Conservation (phyloP, 2,329 filamentous ascomycete species). For the Passalora sequoiae region DNA sequence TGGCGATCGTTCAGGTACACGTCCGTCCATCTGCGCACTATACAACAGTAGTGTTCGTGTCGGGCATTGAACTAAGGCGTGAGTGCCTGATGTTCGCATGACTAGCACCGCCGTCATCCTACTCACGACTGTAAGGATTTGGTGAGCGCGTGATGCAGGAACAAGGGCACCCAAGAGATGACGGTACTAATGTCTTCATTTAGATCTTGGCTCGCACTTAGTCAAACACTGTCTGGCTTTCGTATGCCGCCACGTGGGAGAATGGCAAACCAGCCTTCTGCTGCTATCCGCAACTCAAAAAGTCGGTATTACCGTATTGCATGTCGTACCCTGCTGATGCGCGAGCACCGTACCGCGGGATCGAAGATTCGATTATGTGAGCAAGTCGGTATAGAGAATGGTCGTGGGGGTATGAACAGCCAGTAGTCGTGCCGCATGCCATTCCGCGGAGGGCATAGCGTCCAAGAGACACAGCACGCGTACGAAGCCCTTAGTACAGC, state of each 20-base stretch:
- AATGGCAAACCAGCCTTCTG: not conserved
- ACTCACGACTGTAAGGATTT: not conserved
- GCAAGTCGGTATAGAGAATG: not conserved
- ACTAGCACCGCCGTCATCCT: not conserved
- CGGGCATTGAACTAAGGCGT: not conserved
- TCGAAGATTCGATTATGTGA: not conserved
- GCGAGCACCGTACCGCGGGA: not conserved
- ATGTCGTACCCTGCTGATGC: not conserved
- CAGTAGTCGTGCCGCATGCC: not conserved
- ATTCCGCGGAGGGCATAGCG: slow-evolving; percentile 1
- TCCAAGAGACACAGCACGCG: not conserved
- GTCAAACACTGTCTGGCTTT: too few species aligned
- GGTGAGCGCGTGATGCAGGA: slow-evolving; percentile 5
- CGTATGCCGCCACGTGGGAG: slow-evolving; percentile 6
- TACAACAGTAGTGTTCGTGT: not conserved
- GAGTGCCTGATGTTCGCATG: not conserved
- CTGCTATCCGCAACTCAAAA: slow-evolving; percentile 1
- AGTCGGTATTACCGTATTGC: not conserved
- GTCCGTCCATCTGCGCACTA: not conserved
- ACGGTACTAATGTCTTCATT: slow-evolving; percentile 3
- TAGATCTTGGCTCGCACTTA: not conserved
- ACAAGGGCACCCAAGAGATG: slow-evolving; percentile 3
- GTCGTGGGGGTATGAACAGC: too few species aligned
- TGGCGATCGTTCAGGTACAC: slow-evolving; percentile 13
- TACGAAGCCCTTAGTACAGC: not conserved